Evolutionary conservation across 345 rosid genomes (phyloP).

Genomic region (Populus deltoides): DNA sequence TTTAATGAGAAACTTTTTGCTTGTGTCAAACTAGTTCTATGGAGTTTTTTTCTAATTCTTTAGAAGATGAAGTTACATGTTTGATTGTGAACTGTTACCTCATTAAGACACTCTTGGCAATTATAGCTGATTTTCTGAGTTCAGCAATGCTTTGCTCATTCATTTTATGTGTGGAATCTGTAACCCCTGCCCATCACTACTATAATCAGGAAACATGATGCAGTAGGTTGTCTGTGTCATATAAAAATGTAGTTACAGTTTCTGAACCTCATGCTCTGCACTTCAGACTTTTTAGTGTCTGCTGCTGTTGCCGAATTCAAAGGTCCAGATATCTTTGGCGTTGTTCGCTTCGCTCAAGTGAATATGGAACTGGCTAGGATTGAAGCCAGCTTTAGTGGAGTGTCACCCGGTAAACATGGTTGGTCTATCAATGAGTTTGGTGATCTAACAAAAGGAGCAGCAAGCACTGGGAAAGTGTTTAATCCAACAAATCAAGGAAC

Average conservation of each 20-base stretch:
- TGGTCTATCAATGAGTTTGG: slow-evolving; percentile 94
- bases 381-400: slow-evolving; percentile 79
- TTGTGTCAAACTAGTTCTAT: no score
- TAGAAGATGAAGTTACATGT: neutral
- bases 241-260: neutral
- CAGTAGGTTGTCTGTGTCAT: neutral
- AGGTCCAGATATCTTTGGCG: slow-evolving; percentile 86
- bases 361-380: slow-evolving; percentile 84
- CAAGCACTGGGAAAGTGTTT: slow-evolving; percentile 74
- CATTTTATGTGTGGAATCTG: neutral
- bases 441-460: slow-evolving; percentile 88
- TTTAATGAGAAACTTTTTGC: no score
- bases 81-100: neutral
- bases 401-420: slow-evolving; percentile 74
- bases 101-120: neutral
- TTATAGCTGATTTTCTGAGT: neutral
- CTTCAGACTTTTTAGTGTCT: slow-evolving; percentile 76
- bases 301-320: slow-evolving; percentile 95
- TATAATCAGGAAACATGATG: neutral
- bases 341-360: slow-evolving; percentile 85
- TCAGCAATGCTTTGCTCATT: neutral
- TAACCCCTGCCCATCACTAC: neutral
- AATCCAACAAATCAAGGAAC: slow-evolving; percentile 44
- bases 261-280: neutral
- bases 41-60: no score